Base-by-base conservation (phyloP, 163 green algal species). In the Smithsoniella earleae region DNA sequence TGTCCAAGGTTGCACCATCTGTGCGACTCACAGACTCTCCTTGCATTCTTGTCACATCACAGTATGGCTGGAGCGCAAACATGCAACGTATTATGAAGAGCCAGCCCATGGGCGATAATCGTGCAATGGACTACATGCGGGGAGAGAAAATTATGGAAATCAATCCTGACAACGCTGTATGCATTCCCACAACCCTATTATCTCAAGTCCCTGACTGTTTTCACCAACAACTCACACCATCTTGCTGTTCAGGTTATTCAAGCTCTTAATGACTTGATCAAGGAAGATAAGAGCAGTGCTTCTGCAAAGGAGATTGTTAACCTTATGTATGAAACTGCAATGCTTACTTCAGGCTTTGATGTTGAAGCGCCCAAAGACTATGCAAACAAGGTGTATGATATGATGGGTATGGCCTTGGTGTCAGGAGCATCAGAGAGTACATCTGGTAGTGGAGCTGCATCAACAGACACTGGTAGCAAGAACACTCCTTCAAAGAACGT, bases 1-100 rank as follows among this genome's bases (percentile, higher is more conserved):
- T 95, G 36, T 85, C 90, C 73, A 92, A 92, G 79, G 89, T 94
- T 27, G 73, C 74, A 31, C 79, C 93, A 0, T 87, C 77, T 13
- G 83, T 77, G 64, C 85, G 92, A 3, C 81, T 97, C 73, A 82
- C 84, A 18, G 87, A 95, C 82, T 94, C 90, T 2, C 94, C 94
- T 36, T 95, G 88, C 81, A 84, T 95, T 2, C 84, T 99, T 18
- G 91, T 97, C 30, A 94, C 92, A 62, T 91, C 82, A 77, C 96
- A 98, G 83, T 96, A 97, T 79, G 94, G 94, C 18, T 99, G 93
- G 91, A 87, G 73, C 52, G 92, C 94, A 66, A 97, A 98, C 87
- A 97, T 97, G 92, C 92, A 99, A 82, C 86, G 86, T 44, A 89
- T 95, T 81, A 93, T 93, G 86, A 83, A 82, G 46, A 82, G 76